Evolutionary conservation across 306 rosid species (phyloP), one percentile per base, ranked within the genome.

Genomic region (Begonia masoniana): DNA sequence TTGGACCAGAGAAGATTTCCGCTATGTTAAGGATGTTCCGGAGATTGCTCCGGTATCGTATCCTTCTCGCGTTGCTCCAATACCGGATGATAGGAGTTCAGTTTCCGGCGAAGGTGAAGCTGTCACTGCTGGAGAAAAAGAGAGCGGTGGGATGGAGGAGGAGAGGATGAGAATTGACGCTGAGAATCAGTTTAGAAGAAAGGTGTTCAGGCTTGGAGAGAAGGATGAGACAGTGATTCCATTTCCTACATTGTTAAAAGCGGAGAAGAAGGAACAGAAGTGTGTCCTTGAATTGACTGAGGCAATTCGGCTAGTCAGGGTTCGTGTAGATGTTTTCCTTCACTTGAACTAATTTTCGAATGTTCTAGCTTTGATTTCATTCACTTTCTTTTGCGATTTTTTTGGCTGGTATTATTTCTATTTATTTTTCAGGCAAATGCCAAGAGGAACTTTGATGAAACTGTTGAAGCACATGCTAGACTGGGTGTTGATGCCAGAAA

Each of bases 301-400:
- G 50, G 96, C 88, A 17, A 77, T 91, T 67, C 91, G 92, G 46
- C 78, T 63, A 68, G 88, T 91, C 62, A 91, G 83, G 99, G 99
- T 85, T 64, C 54, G 79, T 61, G 54, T 50, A 51, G 15, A 16
- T 12, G 50, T 9, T 69, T 52, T 15, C 15, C 49, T 45, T 45
- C 39, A 5, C 7, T 7, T 31, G 39, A 31, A 31, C 8, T 31
- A 31, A 31, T 31, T 31, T 31, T 31, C 8, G 8, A 31, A 45
- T 45, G 49, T 12, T 45, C 8, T 31, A 6, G 8, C 39, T 31
- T 31, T 7, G 39, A 31, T 31, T 7, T 31, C 39, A 31, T 31
- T 31, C 8, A 31, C 39, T 31, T 31, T 5, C 39, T 31, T 31
- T 31, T 31, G 39, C 5, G 39, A 31, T 31, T 31, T 5, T 6